phyloP scores from a whole-genome alignment of 1,139 yeast genomes.

The Lodderomyces margitis region DNA sequence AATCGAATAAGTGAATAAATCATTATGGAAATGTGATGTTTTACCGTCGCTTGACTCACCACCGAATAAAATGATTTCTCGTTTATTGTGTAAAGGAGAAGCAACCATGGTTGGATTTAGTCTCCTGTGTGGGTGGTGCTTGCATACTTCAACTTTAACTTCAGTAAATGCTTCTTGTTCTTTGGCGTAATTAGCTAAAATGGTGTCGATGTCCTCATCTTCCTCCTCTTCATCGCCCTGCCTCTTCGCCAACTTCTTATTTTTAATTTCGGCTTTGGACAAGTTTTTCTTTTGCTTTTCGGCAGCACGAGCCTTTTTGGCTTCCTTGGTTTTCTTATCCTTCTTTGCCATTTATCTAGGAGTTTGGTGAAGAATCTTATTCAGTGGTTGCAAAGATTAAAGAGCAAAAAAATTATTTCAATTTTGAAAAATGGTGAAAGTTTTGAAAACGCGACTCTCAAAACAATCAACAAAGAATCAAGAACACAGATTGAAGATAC shows the following conservation, averaged over 20 bases:
- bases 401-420: conserved; percentile 9
- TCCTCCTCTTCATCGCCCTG: conserved; percentile 69
- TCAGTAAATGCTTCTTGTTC: conserved; percentile 80
- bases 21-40: conserved; percentile 75
- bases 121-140: conserved; percentile 59
- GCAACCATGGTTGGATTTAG: conserved; percentile 75
- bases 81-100: conserved; percentile 71
- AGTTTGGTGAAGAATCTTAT: too few relatives aligned
- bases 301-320: conserved; percentile 86
- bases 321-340: conserved; percentile 80
- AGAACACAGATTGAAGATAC: background rate
- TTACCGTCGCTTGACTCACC: conserved; percentile 68
- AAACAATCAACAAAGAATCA: conserved; percentile 3
- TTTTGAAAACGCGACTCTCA: background rate
- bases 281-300: conserved; percentile 78
- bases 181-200: conserved; percentile 72
- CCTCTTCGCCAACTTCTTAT: conserved; percentile 74
- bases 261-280: conserved; percentile 69
- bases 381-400: conserved; percentile 8
- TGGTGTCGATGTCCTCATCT: conserved; percentile 83
- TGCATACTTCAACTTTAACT: conserved; percentile 55
- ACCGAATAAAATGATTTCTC: conserved; percentile 82
- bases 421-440: background rate
- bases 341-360: conserved; percentile 72
- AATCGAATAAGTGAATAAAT: conserved; percentile 66